Conservation (phyloP, 1,284 basidiomycete genomes). For the Neolentinus lepideus region DNA sequence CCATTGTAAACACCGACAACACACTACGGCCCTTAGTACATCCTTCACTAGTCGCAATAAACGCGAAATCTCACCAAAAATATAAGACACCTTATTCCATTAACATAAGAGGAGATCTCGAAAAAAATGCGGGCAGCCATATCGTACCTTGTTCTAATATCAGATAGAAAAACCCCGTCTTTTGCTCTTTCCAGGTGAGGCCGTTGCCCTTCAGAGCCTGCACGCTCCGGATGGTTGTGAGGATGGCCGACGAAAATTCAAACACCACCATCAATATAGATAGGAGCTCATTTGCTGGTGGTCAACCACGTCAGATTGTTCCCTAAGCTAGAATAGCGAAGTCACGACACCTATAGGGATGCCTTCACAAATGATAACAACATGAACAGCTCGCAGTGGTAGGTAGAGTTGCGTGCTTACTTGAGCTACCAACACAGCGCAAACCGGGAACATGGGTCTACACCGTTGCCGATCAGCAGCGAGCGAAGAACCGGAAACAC, state of each 20-base stretch:
- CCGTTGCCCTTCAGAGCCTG: neutral
- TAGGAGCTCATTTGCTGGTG: neutral
- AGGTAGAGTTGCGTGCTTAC: neutral
- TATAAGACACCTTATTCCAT: neutral
- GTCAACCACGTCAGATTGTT: neutral
- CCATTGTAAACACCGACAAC: too few species aligned
- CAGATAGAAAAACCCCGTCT: neutral
- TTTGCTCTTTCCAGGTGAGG: neutral
- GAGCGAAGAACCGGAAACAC: neutral
- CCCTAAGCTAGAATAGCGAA: neutral
- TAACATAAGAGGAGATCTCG: neutral
- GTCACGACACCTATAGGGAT: neutral
- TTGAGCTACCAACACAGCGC: neutral
- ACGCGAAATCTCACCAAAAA: neutral
- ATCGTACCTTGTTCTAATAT: neutral
- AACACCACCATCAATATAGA: neutral
- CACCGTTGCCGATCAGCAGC: conserved; percentile 11
- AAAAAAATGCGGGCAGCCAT: neutral
- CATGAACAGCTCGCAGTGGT: neutral
- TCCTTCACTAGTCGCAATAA: too few species aligned
- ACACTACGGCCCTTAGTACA: too few species aligned
- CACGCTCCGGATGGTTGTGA: neutral
- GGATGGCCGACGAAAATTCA: neutral
- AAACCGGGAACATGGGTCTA: conserved; percentile 14
- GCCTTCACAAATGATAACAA: neutral